phyloP scores from a whole-genome alignment of 331 rosid genomes.

The Acacia concinna region DNA sequence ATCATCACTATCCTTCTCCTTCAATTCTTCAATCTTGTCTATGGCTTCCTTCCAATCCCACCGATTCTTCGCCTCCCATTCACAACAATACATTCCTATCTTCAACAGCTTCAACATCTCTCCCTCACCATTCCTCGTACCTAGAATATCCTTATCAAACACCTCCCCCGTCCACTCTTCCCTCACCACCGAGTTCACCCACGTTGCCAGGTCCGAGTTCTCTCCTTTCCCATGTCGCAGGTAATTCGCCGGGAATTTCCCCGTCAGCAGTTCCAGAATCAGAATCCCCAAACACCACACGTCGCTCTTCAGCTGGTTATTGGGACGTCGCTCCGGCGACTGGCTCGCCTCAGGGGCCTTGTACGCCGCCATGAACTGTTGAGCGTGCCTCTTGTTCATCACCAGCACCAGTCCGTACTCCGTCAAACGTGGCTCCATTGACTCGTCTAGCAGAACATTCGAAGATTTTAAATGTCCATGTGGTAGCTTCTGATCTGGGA shows the following conservation, averaged over 20 bases:
- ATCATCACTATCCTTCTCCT: conserved; percentile 47
- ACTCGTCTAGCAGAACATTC: conserved; percentile 50
- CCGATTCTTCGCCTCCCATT: conserved; percentile 39
- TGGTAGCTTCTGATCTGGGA: conserved; percentile 33
- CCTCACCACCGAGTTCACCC: conserved; percentile 64
- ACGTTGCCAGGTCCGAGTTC: conserved; percentile 49
- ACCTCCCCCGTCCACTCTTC: conserved; percentile 77
- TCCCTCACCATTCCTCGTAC: conserved; percentile 39
- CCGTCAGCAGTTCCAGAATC: conserved; percentile 58
- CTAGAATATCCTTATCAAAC: conserved; percentile 47
- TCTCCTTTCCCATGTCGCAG: conserved; percentile 41
- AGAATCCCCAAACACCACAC: conserved; percentile 70
- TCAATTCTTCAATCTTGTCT: conserved; percentile 54
- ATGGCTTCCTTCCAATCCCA: conserved; percentile 55
- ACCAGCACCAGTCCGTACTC: conserved; percentile 53
- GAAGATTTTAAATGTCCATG: conserved; percentile 76
- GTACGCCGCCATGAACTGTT: conserved; percentile 53
- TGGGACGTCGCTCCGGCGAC: neutral
- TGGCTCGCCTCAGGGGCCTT: conserved; percentile 54
- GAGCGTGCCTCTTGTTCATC: conserved; percentile 50
- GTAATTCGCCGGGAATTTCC: conserved; percentile 60
- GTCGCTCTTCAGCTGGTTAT: conserved; percentile 41
- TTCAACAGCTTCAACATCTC: conserved; percentile 63
- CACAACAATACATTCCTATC: conserved; percentile 69
- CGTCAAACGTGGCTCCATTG: conserved; percentile 38